phyloP scores from a whole-genome alignment of 192 early-diverging fungal species.

The Lunasporangiospora selenospora region DNA sequence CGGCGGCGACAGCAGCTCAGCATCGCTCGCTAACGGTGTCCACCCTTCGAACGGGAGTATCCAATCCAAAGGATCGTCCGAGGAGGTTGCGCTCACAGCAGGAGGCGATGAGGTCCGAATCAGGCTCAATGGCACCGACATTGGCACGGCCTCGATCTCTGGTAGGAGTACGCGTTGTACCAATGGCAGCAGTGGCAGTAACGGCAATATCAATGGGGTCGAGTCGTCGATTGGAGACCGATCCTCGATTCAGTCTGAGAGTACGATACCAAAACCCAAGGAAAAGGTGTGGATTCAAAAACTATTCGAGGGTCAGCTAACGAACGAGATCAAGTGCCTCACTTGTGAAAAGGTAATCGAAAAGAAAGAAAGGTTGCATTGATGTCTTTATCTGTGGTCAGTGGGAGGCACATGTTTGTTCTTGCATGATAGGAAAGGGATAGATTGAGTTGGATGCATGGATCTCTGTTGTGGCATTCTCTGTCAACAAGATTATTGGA shows the following conservation, averaged over 20 bases:
- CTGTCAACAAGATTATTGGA: no score
- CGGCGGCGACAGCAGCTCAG: not conserved
- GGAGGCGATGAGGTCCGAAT: conserved; percentile 45
- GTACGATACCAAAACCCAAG: conserved; percentile 34
- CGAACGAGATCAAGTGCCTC: conserved; percentile 97
- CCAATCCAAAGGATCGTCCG: conserved; percentile 7
- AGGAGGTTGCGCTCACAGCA: conserved; percentile 28
- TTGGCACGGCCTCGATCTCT: conserved; percentile 19
- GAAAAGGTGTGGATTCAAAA: conserved; percentile 91
- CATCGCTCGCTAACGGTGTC: not conserved
- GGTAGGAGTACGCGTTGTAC: conserved; percentile 15
- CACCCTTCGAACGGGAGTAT: not conserved
- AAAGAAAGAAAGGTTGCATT: no score
- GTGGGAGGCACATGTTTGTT: no score
- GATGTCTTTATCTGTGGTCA: no score
- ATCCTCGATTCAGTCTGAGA: conserved; percentile 46
- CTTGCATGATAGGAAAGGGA: no score
- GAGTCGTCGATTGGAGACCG: conserved; percentile 39
- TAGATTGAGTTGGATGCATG: no score
- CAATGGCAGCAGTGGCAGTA: not conserved
- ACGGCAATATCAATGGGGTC: conserved; percentile 1
- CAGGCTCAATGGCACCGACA: conserved; percentile 38
- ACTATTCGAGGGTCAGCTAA: conserved; percentile 93
- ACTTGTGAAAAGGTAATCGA: conserved; percentile 94
- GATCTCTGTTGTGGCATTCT: no score